phyloP scores from a whole-genome alignment of 83 land plant species.

The Diphasiastrum complanatum region DNA sequence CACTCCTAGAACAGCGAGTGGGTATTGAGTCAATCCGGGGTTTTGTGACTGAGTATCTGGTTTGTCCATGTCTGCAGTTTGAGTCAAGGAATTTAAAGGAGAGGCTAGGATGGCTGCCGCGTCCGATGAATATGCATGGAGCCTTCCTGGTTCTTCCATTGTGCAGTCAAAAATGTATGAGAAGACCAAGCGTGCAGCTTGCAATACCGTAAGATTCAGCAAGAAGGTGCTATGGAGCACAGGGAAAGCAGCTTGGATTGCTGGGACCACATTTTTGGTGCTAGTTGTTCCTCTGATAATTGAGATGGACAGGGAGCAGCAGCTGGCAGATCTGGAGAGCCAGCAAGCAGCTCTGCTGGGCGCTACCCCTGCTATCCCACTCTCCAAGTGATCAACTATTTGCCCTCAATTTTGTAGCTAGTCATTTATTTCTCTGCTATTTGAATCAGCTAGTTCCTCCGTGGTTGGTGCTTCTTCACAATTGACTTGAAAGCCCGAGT shows the following conservation, averaged over 20 bases:
- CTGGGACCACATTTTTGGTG: conserved; percentile 10
- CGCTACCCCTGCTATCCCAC: not conserved
- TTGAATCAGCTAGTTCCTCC: too few relatives aligned
- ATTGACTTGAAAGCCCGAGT: too few relatives aligned
- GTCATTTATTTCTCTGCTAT: too few relatives aligned
- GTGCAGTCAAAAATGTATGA: conserved; percentile 35
- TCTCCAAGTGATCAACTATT: too few relatives aligned
- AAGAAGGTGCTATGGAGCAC: conserved; percentile 73
- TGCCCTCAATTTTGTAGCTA: too few relatives aligned
- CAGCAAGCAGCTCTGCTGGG: conserved; percentile 5
- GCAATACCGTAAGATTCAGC: conserved; percentile 47
- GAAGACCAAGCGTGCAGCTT: conserved; percentile 40
- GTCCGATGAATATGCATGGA: conserved; percentile 21
- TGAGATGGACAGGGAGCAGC: conserved; percentile 10
- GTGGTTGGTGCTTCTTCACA: too few relatives aligned
- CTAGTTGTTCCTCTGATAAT: conserved; percentile 7
- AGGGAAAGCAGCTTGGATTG: conserved; percentile 90
- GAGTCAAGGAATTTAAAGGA: too few relatives aligned
- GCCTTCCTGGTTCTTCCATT: conserved; percentile 28
- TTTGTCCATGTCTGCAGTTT: too few relatives aligned
- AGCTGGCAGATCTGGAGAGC: conserved; percentile 9
- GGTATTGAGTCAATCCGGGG: too few relatives aligned
- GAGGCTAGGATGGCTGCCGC: too few relatives aligned
- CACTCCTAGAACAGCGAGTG: too few relatives aligned
- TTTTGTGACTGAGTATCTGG: too few relatives aligned